Evolutionary conservation across 2,329 filamentous ascomycete genomes (phyloP), one percentile per base, ranked within the genome.

Genomic region (Nannizziopsis arthrosporioides): DNA sequence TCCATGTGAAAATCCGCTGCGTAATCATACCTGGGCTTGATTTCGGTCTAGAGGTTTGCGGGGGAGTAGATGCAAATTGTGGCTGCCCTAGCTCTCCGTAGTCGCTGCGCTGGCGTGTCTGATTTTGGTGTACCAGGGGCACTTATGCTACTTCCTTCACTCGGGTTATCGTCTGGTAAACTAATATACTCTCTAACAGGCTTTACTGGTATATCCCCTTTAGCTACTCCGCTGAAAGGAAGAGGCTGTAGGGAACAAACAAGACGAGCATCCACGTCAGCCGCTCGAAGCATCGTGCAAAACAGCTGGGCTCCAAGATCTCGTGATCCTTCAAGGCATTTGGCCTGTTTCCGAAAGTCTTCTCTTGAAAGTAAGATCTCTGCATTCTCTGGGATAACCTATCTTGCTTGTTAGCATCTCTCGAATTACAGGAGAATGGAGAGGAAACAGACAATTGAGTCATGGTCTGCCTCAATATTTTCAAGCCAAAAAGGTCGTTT

Each of bases 291-390:
- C 30, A 96, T 66, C 2, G 89, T 84, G 63, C 92, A 96, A 59
- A 93, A 94, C 0, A 98, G 65, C 62, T 96, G 89, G 1, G 87
- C 85, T 0, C 89, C 92, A 8, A 93, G 74, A 63, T 98, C 92
- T 54, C 89, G 79, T 7, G 90, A 96, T 0, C 90, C 93, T 54
- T 80, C 72, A 14, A 94, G 65, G 4, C 68, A 76, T 51, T 71
- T 74, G 0, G 89, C 86, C 27, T 84, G 81, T 34, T 73, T 72
- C 3, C 75, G 73, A 57, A 96, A 96, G 54, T 93, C 86, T 0
- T 73, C 68, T 50, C 76, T 81, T 22, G 87, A 83, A 42, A 84
- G 66, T 15, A 80, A 76, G 1, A 78, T 72, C 57, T 93, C 87
- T 43, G 78, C 69, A 48, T 85, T 77, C 7, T 73, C 70, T 15